Conservation (phyloP, 176 grass and related monocot genomes). For the Eleusine indica region DNA sequence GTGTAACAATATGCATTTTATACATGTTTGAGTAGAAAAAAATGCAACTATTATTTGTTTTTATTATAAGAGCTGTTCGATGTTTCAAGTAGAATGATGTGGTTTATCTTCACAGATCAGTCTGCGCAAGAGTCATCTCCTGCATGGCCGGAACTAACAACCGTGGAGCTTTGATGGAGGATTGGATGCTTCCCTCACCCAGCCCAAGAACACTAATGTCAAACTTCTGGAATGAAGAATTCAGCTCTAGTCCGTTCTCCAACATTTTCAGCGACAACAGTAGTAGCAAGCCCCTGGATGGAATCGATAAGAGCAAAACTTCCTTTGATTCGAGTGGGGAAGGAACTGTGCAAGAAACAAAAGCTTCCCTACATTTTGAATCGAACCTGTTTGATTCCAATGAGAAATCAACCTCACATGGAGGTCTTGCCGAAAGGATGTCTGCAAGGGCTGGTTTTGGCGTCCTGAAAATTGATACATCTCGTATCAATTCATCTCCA, state of each 20-base stretch:
- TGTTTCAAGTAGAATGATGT: slow-evolving; percentile 17
- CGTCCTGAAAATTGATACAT: slow-evolving; percentile 66
- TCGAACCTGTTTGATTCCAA: slow-evolving; percentile 45
- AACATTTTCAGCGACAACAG: slow-evolving; percentile 44
- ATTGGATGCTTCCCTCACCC: slow-evolving; percentile 72
- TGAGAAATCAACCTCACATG: slow-evolving; percentile 41
- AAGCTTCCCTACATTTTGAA: slow-evolving; percentile 40
- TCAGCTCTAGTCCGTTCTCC: slow-evolving; percentile 42
- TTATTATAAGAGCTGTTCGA: background rate
- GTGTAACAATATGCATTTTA: slow-evolving; percentile 9
- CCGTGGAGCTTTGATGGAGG: slow-evolving; percentile 48
- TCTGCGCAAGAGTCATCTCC: background rate
- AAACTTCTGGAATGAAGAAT: slow-evolving; percentile 64
- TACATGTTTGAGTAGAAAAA: background rate
- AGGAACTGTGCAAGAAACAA: slow-evolving; percentile 43
- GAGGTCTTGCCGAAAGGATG: slow-evolving; percentile 67
- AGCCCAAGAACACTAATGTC: slow-evolving; percentile 65
- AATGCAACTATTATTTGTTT: background rate
- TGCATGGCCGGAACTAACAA: slow-evolving; percentile 41
- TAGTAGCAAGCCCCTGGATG: slow-evolving; percentile 25
- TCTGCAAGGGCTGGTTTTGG: slow-evolving; percentile 61
- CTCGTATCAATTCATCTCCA: slow-evolving; percentile 46
- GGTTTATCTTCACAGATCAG: slow-evolving; percentile 24
- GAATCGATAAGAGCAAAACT: slow-evolving; percentile 37
- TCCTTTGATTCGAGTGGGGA: slow-evolving; percentile 13